phyloP scores from a whole-genome alignment of 148 eudicot species.

The Fagopyrum homotropicum region DNA sequence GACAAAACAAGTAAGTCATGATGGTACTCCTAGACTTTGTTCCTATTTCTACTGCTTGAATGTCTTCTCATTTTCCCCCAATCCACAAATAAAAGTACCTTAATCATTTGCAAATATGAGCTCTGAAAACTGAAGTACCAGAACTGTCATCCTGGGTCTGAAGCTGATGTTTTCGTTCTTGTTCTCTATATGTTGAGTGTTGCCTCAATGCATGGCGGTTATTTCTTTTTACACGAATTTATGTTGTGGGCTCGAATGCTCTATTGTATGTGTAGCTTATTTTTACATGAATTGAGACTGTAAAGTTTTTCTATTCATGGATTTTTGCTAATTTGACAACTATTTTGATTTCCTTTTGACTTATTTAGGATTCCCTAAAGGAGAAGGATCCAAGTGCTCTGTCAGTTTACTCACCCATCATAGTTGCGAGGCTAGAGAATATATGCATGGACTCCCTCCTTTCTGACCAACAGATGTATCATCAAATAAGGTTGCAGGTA shows the following conservation, averaged over 20 bases:
- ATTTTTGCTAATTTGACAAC: background rate
- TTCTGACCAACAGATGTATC: slow-evolving; percentile 49
- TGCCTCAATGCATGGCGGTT: background rate
- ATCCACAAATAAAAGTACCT: background rate
- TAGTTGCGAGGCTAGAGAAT: slow-evolving; percentile 53
- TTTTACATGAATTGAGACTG: background rate
- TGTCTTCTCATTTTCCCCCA: background rate
- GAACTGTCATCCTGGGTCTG: background rate
- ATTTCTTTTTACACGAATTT: background rate
- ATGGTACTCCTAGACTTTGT: background rate
- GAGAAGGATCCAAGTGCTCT: slow-evolving; percentile 35
- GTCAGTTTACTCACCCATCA: slow-evolving; percentile 37
- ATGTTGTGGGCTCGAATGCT: background rate
- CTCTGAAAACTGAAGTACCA: background rate
- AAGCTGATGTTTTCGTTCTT: background rate
- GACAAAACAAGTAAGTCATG: slow-evolving; percentile 45
- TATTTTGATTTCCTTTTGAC: slow-evolving; percentile 5
- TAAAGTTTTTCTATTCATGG: background rate
- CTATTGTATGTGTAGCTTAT: background rate
- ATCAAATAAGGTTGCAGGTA: slow-evolving; percentile 72
- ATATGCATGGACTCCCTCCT: slow-evolving; percentile 56
- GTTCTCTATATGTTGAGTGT: background rate
- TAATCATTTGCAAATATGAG: background rate
- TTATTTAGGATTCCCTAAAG: slow-evolving; percentile 27
- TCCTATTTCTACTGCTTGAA: slow-evolving; percentile 5